Base-by-base conservation (phyloP, 148 eudicot genomes). In the Vaccinium myrtillus region DNA sequence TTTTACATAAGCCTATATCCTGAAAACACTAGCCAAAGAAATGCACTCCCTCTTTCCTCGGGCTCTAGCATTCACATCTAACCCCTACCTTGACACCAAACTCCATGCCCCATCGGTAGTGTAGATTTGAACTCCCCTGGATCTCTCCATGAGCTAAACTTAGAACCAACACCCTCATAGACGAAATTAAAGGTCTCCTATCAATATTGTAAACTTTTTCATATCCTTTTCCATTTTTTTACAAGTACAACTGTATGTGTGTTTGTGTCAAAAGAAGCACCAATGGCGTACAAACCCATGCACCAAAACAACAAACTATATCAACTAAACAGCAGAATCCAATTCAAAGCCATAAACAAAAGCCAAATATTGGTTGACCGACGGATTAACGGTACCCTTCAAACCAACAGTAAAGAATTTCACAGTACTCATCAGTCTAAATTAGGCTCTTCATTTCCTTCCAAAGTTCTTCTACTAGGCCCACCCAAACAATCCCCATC, bases 31-130 rank as follows among this genome's bases (percentile, higher is more conserved):
- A 32, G 14, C 48, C 48, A 14, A 30, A 71, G 21, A 32, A 71
- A 30, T 70, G 39, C 75, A 70, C 75, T 19, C 19, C 10, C 16
- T 71, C 46, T 36, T 36, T 30, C 76, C 48, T 71, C n/a, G 0
- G 76, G n/a, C 43, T 71, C 15, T 15, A 36, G 76, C 15, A 71
- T 71, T 70, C 76, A 32, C 48, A 30, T 36, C 49, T 32, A 71
- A 71, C 48, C 9, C 21, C 76, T 71, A 14, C 21, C 49, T 71
- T 71, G 76, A 30, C 76, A 36, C 48, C 48, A 71, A 71, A 13
- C 75, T 71, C 75, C 75, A 71, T 71, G 75, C 75, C 75, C 75
- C 75, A 8, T 71, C 39, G 16, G 13, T 27, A 25, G 36, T 27
- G 39, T n/a, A 30, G 14, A n/a, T 36, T 36, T 30, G 76, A 71